These are phyloP conservation scores for Thelephora aurantiotincta DNA, from an alignment of 768 basidiomycete genomes.

Conservation along the genomic window DNA sequence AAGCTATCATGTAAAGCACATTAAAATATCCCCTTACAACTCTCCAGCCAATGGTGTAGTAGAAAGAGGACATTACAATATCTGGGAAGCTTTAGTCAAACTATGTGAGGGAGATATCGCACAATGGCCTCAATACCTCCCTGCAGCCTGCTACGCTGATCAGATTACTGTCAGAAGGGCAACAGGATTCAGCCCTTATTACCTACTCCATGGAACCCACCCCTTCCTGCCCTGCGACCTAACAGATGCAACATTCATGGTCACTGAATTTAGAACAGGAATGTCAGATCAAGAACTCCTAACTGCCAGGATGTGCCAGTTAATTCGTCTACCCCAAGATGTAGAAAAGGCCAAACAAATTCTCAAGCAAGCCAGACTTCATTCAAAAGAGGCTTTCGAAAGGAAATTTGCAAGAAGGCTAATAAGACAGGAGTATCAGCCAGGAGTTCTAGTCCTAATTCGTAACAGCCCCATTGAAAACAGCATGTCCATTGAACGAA, in stretches of 20 bases:
- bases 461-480: no score
- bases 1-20: constrained; percentile 11
- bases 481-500: no score
- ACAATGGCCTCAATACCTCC: constrained; percentile 13
- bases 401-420: no score
- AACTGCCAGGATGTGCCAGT: neutral
- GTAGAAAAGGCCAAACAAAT: no score
- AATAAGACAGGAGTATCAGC: no score
- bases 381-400: no score
- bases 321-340: no score
- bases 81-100: constrained; percentile 20
- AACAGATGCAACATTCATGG: constrained; percentile 18
- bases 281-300: neutral
- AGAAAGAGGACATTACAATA: constrained; percentile 18
- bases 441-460: no score
- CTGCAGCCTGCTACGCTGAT: constrained; percentile 14
- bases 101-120: constrained; percentile 8
- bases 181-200: constrained; percentile 13
- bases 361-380: no score
- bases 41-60: constrained; percentile 23
- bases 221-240: constrained; percentile 20
- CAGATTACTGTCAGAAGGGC: constrained; percentile 8
- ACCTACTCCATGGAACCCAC: constrained; percentile 15
- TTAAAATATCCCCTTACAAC: constrained; percentile 21
- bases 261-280: neutral